phyloP scores from a whole-genome alignment of 225 moss, liverwort and hornwort species.

The Anthoceros angustus region DNA sequence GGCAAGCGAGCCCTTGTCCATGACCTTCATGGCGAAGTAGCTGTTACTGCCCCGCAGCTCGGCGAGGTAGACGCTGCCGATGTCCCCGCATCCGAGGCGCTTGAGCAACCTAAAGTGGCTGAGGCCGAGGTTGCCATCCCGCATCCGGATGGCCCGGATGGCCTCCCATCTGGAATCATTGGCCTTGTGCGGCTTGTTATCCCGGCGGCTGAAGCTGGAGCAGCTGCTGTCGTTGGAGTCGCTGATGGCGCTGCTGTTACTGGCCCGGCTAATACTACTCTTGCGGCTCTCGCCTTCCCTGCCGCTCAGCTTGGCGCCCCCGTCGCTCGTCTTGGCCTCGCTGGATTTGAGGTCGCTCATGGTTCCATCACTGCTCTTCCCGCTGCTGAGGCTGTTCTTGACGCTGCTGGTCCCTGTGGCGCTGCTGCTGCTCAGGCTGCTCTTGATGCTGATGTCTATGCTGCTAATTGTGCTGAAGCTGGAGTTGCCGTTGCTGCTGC shows the following conservation, averaged over 20 bases:
- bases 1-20: constrained; percentile 86
- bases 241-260: constrained; percentile 37
- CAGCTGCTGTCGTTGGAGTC: constrained; percentile 46
- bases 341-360: constrained; percentile 11
- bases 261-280: constrained; percentile 37
- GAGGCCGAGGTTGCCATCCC: constrained; percentile 70
- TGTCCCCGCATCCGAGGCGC: constrained; percentile 86
- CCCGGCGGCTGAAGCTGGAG: constrained; percentile 31
- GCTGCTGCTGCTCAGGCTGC: constrained; percentile 26
- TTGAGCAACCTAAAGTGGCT: constrained; percentile 90
- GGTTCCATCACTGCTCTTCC: constrained; percentile 16
- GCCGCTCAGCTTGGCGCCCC: constrained; percentile 27
- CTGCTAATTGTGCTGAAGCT: constrained; percentile 6
- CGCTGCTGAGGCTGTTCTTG: constrained; percentile 22
- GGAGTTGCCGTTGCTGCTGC: background rate
- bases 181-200: constrained; percentile 84
- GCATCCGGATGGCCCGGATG: constrained; percentile 49
- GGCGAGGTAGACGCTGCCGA: constrained; percentile 88
- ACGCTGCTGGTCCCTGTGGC: constrained; percentile 26
- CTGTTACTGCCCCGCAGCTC: constrained; percentile 74
- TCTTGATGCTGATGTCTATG: constrained; percentile 19
- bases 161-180: constrained; percentile 96
- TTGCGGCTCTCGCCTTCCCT: constrained; percentile 37
- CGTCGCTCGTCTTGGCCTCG: constrained; percentile 24
- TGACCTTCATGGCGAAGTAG: constrained; percentile 98